These are phyloP conservation scores for Trametes cingulata DNA, from an alignment of 768 basidiomycete genomes.

Conservation along the genomic window DNA sequence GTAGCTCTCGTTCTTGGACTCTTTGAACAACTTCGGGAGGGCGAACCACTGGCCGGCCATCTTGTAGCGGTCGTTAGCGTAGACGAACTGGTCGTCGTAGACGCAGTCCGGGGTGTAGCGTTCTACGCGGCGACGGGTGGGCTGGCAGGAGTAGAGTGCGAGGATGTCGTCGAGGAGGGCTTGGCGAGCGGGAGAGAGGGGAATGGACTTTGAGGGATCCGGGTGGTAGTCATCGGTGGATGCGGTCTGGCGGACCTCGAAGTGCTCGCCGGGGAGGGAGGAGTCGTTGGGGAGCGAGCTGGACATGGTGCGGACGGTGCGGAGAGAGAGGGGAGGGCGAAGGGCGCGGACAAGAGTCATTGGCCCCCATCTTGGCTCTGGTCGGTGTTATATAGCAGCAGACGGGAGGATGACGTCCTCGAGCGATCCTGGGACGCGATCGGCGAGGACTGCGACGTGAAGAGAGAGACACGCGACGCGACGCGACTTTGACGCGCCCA, in stretches of 20 bases:
- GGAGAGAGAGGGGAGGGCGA: neutral
- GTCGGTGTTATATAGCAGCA: too few relatives aligned
- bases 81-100: slow-evolving; percentile 42
- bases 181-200: slow-evolving; percentile 40
- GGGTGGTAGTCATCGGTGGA: slow-evolving; percentile 36
- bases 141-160: slow-evolving; percentile 41
- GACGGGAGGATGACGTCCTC: neutral
- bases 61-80: slow-evolving; percentile 42
- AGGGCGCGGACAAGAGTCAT: neutral
- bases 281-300: slow-evolving; percentile 27
- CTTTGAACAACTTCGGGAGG: slow-evolving; percentile 40
- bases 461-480: neutral
- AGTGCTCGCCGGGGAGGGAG: slow-evolving; percentile 37
- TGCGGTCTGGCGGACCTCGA: slow-evolving; percentile 40
- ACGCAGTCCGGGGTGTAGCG: slow-evolving; percentile 37
- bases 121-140: slow-evolving; percentile 40
- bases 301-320: neutral
- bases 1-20: slow-evolving; percentile 38
- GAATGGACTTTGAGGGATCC: slow-evolving; percentile 38
- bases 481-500: too few relatives aligned
- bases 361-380: neutral
- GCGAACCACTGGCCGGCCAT: slow-evolving; percentile 45
- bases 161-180: slow-evolving; percentile 42
- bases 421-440: neutral
- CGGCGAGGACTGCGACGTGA: neutral